Percentiles rank a stretch among this genome's conserved stretches.
Conservation (phyloP, 345 rosid species). For the Salix brachista region DNA sequence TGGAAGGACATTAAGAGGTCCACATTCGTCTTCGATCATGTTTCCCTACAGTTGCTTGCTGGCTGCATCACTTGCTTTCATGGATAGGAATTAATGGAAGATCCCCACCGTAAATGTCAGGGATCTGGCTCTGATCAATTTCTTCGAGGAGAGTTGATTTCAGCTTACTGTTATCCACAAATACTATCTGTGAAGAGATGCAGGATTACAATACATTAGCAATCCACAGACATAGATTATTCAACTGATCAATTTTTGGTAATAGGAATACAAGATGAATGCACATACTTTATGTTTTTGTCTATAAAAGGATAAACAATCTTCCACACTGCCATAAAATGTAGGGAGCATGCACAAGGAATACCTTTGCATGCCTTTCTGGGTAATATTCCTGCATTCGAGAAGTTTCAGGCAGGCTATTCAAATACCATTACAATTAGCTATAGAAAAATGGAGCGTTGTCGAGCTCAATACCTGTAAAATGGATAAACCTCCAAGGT, state of each 20-base stretch:
- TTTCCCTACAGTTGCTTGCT: too few relatives aligned
- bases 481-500: slow-evolving; percentile 43
- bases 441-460: background rate
- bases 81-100: slow-evolving; percentile 20
- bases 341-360: slow-evolving; percentile 33
- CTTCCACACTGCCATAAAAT: slow-evolving; percentile 38
- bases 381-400: slow-evolving; percentile 46
- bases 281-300: slow-evolving; percentile 9
- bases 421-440: background rate
- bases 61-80: background rate
- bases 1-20: too few relatives aligned
- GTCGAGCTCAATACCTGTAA: slow-evolving; percentile 30
- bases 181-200: slow-evolving; percentile 32
- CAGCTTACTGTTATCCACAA: slow-evolving; percentile 39
- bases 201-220: background rate
- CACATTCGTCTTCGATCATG: background rate
- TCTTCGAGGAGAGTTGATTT: slow-evolving; percentile 42
- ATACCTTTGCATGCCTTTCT: slow-evolving; percentile 43
- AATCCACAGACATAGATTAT: background rate
- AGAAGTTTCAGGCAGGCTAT: background rate
- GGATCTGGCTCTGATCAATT: slow-evolving; percentile 49
- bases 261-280: too few relatives aligned
- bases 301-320: slow-evolving; percentile 40
- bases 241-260: too few relatives aligned
- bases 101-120: slow-evolving; percentile 42